Percentiles rank a stretch among this genome's conserved stretches.
phyloP scores from a whole-genome alignment of 2,329 filamentous ascomycete genomes.

The Fonsecaea monophora region DNA sequence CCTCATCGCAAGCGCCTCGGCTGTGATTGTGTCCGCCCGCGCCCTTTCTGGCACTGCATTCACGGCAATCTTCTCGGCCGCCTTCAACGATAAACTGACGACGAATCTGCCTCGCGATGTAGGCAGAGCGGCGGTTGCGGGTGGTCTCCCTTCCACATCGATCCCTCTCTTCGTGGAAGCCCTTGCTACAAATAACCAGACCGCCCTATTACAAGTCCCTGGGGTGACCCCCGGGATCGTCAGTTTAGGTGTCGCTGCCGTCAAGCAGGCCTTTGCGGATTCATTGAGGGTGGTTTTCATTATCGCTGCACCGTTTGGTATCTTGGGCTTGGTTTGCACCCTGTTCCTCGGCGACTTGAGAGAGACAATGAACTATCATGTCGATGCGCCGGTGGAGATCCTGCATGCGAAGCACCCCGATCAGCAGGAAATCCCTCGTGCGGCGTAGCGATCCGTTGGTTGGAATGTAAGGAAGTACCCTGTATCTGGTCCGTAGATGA shows the following conservation, averaged over 20 bases:
- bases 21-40: constrained; percentile 23
- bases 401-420: constrained; percentile 18
- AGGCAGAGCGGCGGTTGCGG: not conserved
- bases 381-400: constrained; percentile 26
- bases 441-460: not conserved
- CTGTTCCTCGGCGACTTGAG: constrained; percentile 20
- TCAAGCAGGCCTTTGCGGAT: constrained; percentile 29
- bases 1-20: constrained; percentile 24
- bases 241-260: constrained; percentile 3
- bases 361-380: constrained; percentile 29
- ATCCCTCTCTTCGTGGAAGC: constrained; percentile 19
- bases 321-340: constrained; percentile 8
- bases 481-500: too few relatives aligned
- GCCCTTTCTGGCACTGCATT: constrained; percentile 23
- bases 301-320: constrained; percentile 24
- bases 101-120: not conserved
- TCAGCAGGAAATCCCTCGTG: not conserved
- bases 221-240: constrained; percentile 14
- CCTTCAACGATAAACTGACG: constrained; percentile 12
- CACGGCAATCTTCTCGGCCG: constrained; percentile 29
- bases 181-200: constrained; percentile 28
- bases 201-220: constrained; percentile 5
- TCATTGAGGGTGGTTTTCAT: constrained; percentile 27
- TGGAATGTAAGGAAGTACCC: too few relatives aligned
- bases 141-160: constrained; percentile 19